Base-by-base conservation (phyloP, 495 filamentous ascomycete genomes). In the Hyaloscypha hepaticicola region DNA sequence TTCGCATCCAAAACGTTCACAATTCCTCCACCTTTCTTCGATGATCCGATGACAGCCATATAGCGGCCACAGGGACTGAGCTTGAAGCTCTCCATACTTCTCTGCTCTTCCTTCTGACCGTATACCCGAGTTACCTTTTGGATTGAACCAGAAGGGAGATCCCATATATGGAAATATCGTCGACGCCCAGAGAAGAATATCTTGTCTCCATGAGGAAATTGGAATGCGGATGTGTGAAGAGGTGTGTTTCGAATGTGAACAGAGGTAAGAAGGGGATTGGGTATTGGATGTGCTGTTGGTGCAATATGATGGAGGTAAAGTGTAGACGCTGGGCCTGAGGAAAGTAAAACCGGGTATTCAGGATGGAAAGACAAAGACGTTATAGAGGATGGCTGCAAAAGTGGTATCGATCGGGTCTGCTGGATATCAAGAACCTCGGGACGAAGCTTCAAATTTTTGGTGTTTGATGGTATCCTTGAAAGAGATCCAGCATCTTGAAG, bases 81-180 rank as follows among this genome's bases (percentile, higher is more conserved):
- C 69, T 89, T 90, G 79, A 99, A 93, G 45, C 80, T 80, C 74
- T 97, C 96, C 92, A 97, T 97, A 58, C 85, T 90, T 55, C 83
- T 88, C 72, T 97, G 95, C 73, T 93, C 90, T 60, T 88, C 82
- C 63, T 88, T 86, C 58, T 96, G 90, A 53, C 90, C 92, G 69
- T 92, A 90, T 50, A 98, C 82, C 58, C 86, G 81, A 21, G 83
- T 78, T 25, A 91, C 77, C 64, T 96, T 96, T 72, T 93, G 89
- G 29, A 98, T 83, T 25, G 79, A 79, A 25, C 95, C 96, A 7
- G 89, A 85, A 48, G 87, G 75, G 3, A 99, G 81, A 72, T 97
- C 88, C 95, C 95, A 99, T 69, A 86, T 87, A 77, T 98, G 95
- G 78, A 97, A 96, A 75, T 95, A 98, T 66, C 89, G 87, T 24